Conservation (phyloP, 2,329 filamentous ascomycete species). For the Gaeumannomyces tritici region DNA sequence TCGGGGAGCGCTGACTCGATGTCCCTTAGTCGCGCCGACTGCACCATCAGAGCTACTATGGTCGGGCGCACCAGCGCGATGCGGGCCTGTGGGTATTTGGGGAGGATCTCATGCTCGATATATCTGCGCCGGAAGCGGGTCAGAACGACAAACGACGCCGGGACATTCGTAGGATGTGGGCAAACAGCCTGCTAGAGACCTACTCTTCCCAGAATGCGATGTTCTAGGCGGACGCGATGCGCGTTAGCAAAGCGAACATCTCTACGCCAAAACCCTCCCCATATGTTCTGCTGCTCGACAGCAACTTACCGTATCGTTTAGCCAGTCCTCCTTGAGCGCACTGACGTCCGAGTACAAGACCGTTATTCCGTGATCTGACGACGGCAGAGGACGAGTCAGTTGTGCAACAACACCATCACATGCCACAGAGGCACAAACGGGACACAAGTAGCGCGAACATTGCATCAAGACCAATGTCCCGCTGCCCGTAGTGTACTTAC, state of each 20-base stretch:
- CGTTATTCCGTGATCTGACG: slow-evolving; percentile 29
- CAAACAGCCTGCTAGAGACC: slow-evolving; percentile 13
- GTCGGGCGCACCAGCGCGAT: slow-evolving; percentile 86
- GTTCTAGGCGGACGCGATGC: slow-evolving; percentile 41
- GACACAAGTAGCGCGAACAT: too few species aligned
- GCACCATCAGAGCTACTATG: slow-evolving; percentile 77
- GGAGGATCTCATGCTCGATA: slow-evolving; percentile 81
- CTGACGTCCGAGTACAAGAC: slow-evolving; percentile 67
- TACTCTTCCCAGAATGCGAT: slow-evolving; percentile 99
- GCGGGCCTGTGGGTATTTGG: slow-evolving; percentile 68
- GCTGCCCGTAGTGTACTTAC: neutral
- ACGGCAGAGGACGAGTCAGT: slow-evolving; percentile 7
- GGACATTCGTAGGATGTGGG: too few species aligned
- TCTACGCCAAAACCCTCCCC: neutral
- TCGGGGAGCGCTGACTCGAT: slow-evolving; percentile 64
- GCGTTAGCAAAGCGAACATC: slow-evolving; percentile 11
- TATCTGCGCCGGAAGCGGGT: slow-evolving; percentile 37
- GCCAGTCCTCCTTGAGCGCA: slow-evolving; percentile 83
- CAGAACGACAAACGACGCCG: neutral
- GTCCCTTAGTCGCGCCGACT: slow-evolving; percentile 23
- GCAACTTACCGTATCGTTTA: slow-evolving; percentile 80
- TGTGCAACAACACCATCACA: too few species aligned
- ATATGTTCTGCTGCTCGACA: too few species aligned
- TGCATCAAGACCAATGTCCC: neutral
- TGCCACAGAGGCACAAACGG: too few species aligned